Evolutionary conservation across 2,329 filamentous ascomycete species (phyloP).

Genomic region (Epichloe bromicola): DNA sequence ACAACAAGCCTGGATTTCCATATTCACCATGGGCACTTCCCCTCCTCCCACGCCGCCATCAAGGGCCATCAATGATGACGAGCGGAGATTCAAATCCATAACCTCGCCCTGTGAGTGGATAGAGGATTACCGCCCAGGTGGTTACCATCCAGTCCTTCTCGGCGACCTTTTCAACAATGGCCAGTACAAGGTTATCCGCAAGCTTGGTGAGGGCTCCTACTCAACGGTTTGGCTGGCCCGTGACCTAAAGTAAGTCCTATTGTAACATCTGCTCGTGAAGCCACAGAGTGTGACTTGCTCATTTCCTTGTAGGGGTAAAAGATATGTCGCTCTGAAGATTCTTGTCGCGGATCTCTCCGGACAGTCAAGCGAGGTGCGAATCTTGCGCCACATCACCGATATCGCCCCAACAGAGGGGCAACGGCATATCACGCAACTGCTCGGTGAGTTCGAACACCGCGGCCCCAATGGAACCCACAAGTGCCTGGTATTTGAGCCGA

Average conservation of each 20-base stretch:
- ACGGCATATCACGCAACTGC: conserved; percentile 8
- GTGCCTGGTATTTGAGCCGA: conserved; percentile 18
- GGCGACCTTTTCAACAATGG: conserved; percentile 26
- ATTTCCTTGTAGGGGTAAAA: conserved; percentile 3
- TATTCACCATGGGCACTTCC: no score
- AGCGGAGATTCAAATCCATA: conserved; percentile 14
- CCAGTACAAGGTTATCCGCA: conserved; percentile 29
- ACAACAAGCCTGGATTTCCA: no score
- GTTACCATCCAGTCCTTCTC: conserved; percentile 29
- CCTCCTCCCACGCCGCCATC: conserved; percentile 9
- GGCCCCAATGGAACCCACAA: conserved; percentile 19
- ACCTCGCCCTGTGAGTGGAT: conserved; percentile 16
- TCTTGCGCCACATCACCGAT: conserved; percentile 9
- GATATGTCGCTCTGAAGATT: conserved; percentile 18
- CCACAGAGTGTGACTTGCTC: conserved; percentile 11
- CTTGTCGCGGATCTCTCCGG: conserved; percentile 11
- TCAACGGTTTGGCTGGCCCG: conserved; percentile 34
- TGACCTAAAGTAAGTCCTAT: conserved; percentile 8
- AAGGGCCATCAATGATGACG: conserved; percentile 7
- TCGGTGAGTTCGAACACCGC: conserved; percentile 14
- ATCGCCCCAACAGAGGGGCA: conserved; percentile 7
- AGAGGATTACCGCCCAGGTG: conserved; percentile 23
- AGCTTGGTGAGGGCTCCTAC: conserved; percentile 30
- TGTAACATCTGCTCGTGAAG: conserved; percentile 4
- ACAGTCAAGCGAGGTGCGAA: conserved; percentile 10